Percentiles rank a stretch among this genome's conserved stretches.
Conservation (phyloP, 306 rosid genomes). For the Corylus avellana region DNA sequence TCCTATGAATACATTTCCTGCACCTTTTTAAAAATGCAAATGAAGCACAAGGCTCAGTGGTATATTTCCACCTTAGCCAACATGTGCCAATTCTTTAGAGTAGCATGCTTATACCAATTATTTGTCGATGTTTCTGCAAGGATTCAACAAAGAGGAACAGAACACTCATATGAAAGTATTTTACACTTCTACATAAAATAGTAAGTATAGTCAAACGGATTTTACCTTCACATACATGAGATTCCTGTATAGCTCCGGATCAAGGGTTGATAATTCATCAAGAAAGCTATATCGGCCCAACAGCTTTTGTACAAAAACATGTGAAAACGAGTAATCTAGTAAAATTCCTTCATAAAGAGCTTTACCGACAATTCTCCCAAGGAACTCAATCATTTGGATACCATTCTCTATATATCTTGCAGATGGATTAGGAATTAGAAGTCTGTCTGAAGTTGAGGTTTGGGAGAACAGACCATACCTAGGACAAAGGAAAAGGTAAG, state of each 20-base stretch:
- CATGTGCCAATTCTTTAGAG: conserved; percentile 10
- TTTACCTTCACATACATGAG: conserved; percentile 96
- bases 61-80: conserved; percentile 7
- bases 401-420: conserved; percentile 90
- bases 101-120: conserved; percentile 21
- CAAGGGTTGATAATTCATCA: conserved; percentile 95
- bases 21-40: neutral
- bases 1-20: neutral
- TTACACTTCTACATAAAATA: neutral
- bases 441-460: conserved; percentile 85
- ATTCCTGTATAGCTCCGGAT: conserved; percentile 87
- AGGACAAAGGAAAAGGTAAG: conserved; percentile 31
- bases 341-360: conserved; percentile 97
- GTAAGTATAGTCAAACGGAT: neutral
- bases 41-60: neutral
- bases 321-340: conserved; percentile 95
- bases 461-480: conserved; percentile 91
- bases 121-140: conserved; percentile 17
- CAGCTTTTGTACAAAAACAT: conserved; percentile 87
- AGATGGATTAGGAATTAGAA: conserved; percentile 76
- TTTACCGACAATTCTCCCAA: conserved; percentile 97
- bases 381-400: conserved; percentile 95
- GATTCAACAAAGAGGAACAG: conserved; percentile 11
- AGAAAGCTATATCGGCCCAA: conserved; percentile 96
- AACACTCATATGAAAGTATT: conserved; percentile 14